Evolutionary conservation across 1,139 yeast species (phyloP).

Genomic region (Suhomyces chickasaworum): DNA sequence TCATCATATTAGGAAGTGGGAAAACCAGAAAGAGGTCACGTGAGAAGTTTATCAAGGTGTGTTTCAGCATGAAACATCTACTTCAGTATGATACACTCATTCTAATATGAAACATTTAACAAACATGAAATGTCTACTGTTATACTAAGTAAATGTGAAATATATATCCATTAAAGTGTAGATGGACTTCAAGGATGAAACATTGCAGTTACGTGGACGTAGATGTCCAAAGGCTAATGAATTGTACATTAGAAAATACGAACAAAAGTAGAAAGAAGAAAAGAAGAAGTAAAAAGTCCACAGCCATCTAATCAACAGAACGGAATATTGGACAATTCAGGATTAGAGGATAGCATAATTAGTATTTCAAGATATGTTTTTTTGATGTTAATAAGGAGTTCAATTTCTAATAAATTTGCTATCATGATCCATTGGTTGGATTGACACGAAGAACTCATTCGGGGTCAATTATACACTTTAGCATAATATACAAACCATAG

Average conservation of each 20-base stretch:
- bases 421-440: conserved; percentile 3
- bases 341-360: conserved; percentile 3
- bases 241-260: not conserved
- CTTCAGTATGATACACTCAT: too few species aligned
- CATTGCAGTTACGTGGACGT: too few species aligned
- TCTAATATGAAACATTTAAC: too few species aligned
- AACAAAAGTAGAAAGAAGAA: not conserved
- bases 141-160: too few species aligned
- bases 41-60: too few species aligned
- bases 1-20: conserved; percentile 4
- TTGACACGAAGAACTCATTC: conserved; percentile 12
- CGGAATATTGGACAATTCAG: not conserved
- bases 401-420: not conserved
- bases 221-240: not conserved
- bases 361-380: not conserved
- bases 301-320: conserved; percentile 3
- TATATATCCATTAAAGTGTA: too few species aligned
- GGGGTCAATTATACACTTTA: conserved; percentile 19
- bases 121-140: too few species aligned
- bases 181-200: too few species aligned
- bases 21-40: too few species aligned
- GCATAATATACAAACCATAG: conserved; percentile 24
- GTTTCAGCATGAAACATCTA: too few species aligned
- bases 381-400: not conserved
- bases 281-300: conserved; percentile 2